A percentile compares a stretch with the other conserved stretches of the same genome.
Evolutionary conservation across 495 filamentous ascomycete genomes (phyloP).

Genomic region (Neurospora africana): DNA sequence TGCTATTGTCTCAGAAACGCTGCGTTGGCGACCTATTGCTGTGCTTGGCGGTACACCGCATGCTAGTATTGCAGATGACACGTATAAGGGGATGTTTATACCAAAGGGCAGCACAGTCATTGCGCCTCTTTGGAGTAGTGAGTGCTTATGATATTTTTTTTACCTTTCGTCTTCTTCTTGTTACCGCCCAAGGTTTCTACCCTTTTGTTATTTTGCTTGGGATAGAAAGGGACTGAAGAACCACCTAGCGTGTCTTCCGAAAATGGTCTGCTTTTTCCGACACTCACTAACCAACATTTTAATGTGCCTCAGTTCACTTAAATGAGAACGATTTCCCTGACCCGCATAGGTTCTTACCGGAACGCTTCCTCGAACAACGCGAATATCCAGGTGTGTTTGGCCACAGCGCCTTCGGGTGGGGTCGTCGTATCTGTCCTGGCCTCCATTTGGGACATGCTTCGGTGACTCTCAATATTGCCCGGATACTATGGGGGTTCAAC

Average conservation of each 20-base stretch:
- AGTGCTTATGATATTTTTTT: conserved; percentile 19
- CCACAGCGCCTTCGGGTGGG: conserved; percentile 50
- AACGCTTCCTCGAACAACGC: conserved; percentile 29
- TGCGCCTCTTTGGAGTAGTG: conserved; percentile 33
- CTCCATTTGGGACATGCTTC: conserved; percentile 41
- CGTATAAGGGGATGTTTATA: conserved; percentile 43
- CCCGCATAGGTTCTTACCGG: conserved; percentile 39
- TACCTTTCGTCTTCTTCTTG: background rate
- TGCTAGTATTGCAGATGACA: conserved; percentile 45
- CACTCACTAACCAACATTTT: conserved; percentile 10
- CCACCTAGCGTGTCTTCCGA: too few relatives aligned
- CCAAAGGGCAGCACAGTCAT: conserved; percentile 45
- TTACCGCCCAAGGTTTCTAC: too few relatives aligned
- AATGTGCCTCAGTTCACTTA: conserved; percentile 36
- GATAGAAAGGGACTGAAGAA: too few relatives aligned
- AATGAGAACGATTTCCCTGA: conserved; percentile 49
- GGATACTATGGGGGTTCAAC: conserved; percentile 42
- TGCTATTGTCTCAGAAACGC: conserved; percentile 40
- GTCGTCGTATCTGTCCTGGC: conserved; percentile 46
- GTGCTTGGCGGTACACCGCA: conserved; percentile 48
- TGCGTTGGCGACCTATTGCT: conserved; percentile 42
- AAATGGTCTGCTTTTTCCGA: too few relatives aligned
- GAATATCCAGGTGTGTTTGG: conserved; percentile 43
- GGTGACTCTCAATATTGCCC: conserved; percentile 42
- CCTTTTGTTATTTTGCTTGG: too few relatives aligned